These are phyloP conservation scores for Paraconiothyrium brasiliense DNA, from an alignment of 2,329 filamentous ascomycete genomes.

Conservation along the genomic window DNA sequence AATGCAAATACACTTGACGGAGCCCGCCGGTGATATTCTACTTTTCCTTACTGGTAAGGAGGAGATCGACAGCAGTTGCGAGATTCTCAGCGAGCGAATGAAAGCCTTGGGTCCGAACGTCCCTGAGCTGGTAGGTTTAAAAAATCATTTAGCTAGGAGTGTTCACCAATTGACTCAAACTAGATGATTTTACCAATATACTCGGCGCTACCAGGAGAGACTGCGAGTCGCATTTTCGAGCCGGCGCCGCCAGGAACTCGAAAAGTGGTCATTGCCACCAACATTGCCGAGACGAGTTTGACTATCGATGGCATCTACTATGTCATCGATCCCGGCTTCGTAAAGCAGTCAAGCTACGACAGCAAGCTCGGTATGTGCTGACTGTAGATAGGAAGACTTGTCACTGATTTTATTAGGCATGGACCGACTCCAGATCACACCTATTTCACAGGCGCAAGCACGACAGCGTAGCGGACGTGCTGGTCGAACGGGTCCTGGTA, in stretches of 20 bases:
- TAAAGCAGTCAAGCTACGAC: conserved; percentile 97
- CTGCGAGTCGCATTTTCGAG: conserved; percentile 94
- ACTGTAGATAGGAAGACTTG: conserved; percentile 70
- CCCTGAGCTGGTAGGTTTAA: neutral
- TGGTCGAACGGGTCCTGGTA: conserved; percentile 92
- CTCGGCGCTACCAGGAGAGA: conserved; percentile 89
- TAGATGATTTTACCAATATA: conserved; percentile 91
- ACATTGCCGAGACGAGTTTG: conserved; percentile 97
- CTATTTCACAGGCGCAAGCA: conserved; percentile 95
- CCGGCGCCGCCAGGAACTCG: conserved; percentile 84
- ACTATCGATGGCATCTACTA: conserved; percentile 99
- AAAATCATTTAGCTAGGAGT: conserved; percentile 49
- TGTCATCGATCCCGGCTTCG: conserved; percentile 95
- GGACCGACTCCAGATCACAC: conserved; percentile 94
- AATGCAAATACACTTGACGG: conserved; percentile 97
- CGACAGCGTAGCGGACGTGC: conserved; percentile 94
- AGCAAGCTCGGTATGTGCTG: conserved; percentile 98
- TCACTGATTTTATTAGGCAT: conserved; percentile 63
- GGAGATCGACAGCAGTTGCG: conserved; percentile 85
- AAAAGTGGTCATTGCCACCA: conserved; percentile 97
- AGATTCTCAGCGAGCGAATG: neutral
- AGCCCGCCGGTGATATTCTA: conserved; percentile 92
- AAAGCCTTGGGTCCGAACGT: neutral
- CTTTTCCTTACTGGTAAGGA: conserved; percentile 97
- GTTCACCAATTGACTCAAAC: conserved; percentile 62